Evolutionary conservation across 2,329 filamentous ascomycete genomes (phyloP), one percentile per base, ranked within the genome.

Genomic region (Rhinocladiella similis): DNA sequence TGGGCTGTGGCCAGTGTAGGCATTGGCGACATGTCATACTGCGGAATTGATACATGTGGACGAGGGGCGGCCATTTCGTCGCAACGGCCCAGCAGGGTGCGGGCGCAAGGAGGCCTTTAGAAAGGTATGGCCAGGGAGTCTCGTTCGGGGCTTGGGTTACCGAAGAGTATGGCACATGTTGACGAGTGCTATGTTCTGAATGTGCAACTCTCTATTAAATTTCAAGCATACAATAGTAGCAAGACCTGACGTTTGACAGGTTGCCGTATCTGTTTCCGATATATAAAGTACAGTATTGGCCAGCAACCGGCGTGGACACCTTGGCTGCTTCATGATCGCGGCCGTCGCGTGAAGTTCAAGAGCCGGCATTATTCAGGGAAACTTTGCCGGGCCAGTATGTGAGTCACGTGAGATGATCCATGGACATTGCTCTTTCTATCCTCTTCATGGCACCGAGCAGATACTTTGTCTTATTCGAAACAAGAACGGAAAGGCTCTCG

Each of bases 41-140:
- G 45, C 7, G 52, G 52, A 4, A 48, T 48, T 18, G 52, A 33
- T 10, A 56, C 54, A 9, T 36, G 46, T 20, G 51, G 47, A 25
- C 50, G 50, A 33, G 42, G 47, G 35, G 33, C n/a, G 36, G 53
- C 46, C 29, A 33, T 33, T 33, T 33, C 10, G 36, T 36, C 33
- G 43, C 29, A 14, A 22, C 18, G 20, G 16, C 18, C 16, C 41
- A 22, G 18, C 2, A 20, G 16, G 10, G 29, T 33, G 29, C 29
- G 29, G 29, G 29, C 29, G 29, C 29, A 33, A 33, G 29, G 29
- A 33, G 29, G 29, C 29, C 29, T 50, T 25, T 35, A 47, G 43
- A 18, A 55, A 18, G 25, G 41, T 9, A n/a, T 12, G 20, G 33
- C 39, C 50, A 41, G 42, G 43, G 16, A 36, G 25, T 12, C 43